Evolutionary conservation across 768 basidiomycete species (phyloP).

Genomic region (Phylloporus rhodoxanthus): DNA sequence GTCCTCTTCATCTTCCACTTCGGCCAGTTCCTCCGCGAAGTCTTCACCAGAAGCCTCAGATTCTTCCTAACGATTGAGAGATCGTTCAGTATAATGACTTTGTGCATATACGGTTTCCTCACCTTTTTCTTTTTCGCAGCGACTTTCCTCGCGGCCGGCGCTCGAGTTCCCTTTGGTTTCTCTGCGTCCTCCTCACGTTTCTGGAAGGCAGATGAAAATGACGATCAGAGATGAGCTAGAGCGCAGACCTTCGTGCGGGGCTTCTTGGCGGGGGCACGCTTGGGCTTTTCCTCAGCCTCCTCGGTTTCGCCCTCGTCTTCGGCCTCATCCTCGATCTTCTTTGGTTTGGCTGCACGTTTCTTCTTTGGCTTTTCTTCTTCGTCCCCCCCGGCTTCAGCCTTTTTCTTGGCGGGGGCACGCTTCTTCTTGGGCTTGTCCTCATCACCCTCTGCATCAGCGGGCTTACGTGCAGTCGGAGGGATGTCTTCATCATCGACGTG

Average conservation of each 20-base stretch:
- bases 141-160: constrained; percentile 46
- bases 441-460: constrained; percentile 42
- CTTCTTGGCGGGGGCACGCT: constrained; percentile 32
- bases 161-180: constrained; percentile 47
- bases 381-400: constrained; percentile 29
- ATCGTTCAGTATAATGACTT: not conserved
- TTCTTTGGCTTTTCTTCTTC: constrained; percentile 35
- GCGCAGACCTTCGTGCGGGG: constrained; percentile 33
- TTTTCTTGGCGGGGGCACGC: constrained; percentile 35
- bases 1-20: constrained; percentile 46
- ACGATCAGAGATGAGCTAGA: constrained; percentile 6
- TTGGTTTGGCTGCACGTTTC: constrained; percentile 28
- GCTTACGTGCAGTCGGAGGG: constrained; percentile 64
- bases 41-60: constrained; percentile 44
- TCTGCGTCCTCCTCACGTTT: constrained; percentile 31
- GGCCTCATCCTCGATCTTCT: constrained; percentile 31
- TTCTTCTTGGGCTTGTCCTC: constrained; percentile 54
- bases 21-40: constrained; percentile 40
- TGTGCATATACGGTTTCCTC: not conserved
- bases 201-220: constrained; percentile 16
- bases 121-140: constrained; percentile 43
- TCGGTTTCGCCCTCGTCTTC: constrained; percentile 32
- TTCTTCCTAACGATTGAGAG: constrained; percentile 18
- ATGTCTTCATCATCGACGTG: constrained; percentile 81
- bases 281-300: constrained; percentile 25